A percentile compares a stretch with the other conserved stretches of the same genome.
Conservation (phyloP, 352 stramenopile genomes). For the Phytophthora pinifolia region DNA sequence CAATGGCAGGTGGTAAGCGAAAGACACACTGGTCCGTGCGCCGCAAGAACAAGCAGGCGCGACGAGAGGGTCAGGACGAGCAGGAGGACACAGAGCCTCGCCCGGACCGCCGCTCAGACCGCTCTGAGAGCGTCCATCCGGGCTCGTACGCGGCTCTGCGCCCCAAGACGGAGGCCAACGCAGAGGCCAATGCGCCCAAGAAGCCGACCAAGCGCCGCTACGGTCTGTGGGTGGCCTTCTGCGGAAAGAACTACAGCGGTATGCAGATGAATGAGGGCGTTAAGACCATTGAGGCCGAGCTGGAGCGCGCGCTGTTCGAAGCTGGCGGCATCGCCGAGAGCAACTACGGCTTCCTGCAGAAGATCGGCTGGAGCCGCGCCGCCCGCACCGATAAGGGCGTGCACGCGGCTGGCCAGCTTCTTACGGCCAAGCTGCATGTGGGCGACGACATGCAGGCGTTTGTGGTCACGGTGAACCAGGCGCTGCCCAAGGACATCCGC, state of each 20-base stretch:
- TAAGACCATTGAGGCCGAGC: conserved; percentile 89
- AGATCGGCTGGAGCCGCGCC: conserved; percentile 90
- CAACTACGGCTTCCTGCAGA: conserved; percentile 91
- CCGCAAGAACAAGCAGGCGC: conserved; percentile 76
- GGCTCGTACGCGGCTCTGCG: conserved; percentile 76
- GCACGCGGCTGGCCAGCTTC: conserved; percentile 82
- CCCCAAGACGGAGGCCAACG: conserved; percentile 7
- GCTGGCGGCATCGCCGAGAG: conserved; percentile 82
- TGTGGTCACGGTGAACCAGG: conserved; percentile 64
- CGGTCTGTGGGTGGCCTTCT: conserved; percentile 86
- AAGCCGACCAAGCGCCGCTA: conserved; percentile 49
- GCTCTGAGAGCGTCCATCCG: conserved; percentile 64
- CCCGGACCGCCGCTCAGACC: conserved; percentile 52
- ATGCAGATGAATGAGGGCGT: conserved; percentile 92
- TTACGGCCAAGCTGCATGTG: conserved; percentile 87
- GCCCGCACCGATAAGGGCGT: conserved; percentile 92
- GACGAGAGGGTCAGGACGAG: conserved; percentile 25
- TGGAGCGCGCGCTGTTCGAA: conserved; percentile 87
- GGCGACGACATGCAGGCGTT: conserved; percentile 71
- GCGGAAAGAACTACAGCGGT: conserved; percentile 87
- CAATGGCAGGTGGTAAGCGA: conserved; percentile 51
- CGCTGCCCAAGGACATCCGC: conserved; percentile 80
- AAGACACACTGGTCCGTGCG: conserved; percentile 75
- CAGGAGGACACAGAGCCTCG: conserved; percentile 25
- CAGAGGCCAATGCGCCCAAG: conserved; percentile 35